Base-by-base conservation (phyloP, 208 protist species). In the Wallacemonas collosoma region DNA sequence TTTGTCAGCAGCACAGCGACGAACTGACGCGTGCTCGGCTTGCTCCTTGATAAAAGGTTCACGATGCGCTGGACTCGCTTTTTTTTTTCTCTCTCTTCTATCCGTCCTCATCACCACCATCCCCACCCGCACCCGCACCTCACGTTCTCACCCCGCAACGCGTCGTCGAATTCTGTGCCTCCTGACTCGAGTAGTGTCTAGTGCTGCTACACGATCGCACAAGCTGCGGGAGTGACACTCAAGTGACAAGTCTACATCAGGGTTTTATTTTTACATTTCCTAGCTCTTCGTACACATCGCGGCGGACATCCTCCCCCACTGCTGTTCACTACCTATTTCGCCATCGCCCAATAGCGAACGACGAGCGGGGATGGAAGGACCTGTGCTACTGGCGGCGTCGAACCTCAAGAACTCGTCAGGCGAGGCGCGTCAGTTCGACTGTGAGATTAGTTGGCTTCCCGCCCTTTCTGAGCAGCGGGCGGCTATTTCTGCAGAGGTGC, bases 401-500 rank as follows among this genome's bases (percentile, higher is more conserved):
- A 44, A 50, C 43, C 41, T 65, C n/a, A 65, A 65, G 15, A 50
- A 65, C 43, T 44, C 60, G 17, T 44, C 41, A 12, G 60, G 60
- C 12, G 60, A 65, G 43, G 26, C 60, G 12, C 60, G 43, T 12
- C 60, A 50, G 43, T 44, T 50, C 43, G 60, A 65, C 43, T 65
- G 60, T 36, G 60, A 65, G 43, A 51, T 65, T 35, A 50, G 14
- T n/a, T 76, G 63, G 48, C 45, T 70, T 5, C 47, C 63, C 3
- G 44, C 58, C 1, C 50, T 70, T 7, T 48, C 47, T 17, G 53
- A 47, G 12, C 63, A 71, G 48, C 72, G 61, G 3, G 47, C 66
- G 7, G 3, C 8, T 3, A 57, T 75, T 5, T 67, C 71, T 3
- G 51, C 35, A 3, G 71, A 75, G 38, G 71, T 75, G 66, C 48